phyloP scores from a whole-genome alignment of 345 rosid genomes.

The Aethionema arabicum region DNA sequence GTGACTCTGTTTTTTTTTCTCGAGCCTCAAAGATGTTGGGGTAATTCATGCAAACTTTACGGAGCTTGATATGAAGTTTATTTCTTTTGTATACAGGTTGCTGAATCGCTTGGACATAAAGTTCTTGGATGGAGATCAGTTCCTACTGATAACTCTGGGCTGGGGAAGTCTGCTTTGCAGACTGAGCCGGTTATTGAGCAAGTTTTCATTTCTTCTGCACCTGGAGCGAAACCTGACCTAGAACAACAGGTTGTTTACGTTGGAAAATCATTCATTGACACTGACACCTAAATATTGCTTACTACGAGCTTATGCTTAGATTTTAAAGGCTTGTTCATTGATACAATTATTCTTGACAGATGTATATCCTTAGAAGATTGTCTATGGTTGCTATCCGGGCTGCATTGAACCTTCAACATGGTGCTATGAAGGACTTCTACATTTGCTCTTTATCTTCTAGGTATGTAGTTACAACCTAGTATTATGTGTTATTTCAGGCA shows the following conservation, averaged over 20 bases:
- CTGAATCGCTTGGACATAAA: slow-evolving; percentile 90
- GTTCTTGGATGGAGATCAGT: slow-evolving; percentile 95
- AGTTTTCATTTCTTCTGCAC: slow-evolving; percentile 77
- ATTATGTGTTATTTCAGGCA: background rate
- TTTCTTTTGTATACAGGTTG: slow-evolving; percentile 51
- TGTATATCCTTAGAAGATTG: slow-evolving; percentile 89
- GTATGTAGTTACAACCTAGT: slow-evolving; percentile 36
- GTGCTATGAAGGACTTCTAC: slow-evolving; percentile 84
- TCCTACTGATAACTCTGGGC: slow-evolving; percentile 77
- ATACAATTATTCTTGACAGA: slow-evolving; percentile 45
- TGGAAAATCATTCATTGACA: background rate
- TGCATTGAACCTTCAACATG: slow-evolving; percentile 86
- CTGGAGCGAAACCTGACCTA: slow-evolving; percentile 71
- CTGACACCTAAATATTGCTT: background rate
- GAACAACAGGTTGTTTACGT: slow-evolving; percentile 71
- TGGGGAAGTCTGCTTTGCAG: slow-evolving; percentile 83
- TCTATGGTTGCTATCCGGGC: slow-evolving; percentile 97
- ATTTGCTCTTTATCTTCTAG: slow-evolving; percentile 98
- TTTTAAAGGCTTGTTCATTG: background rate
- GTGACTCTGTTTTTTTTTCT: background rate
- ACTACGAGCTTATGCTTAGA: background rate
- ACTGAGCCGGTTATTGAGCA: slow-evolving; percentile 96
- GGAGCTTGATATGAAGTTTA: background rate
- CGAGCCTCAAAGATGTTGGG: background rate
- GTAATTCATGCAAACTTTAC: background rate